Conservation (phyloP, 768 basidiomycete species). For the Cystofilobasidium capitatum region DNA sequence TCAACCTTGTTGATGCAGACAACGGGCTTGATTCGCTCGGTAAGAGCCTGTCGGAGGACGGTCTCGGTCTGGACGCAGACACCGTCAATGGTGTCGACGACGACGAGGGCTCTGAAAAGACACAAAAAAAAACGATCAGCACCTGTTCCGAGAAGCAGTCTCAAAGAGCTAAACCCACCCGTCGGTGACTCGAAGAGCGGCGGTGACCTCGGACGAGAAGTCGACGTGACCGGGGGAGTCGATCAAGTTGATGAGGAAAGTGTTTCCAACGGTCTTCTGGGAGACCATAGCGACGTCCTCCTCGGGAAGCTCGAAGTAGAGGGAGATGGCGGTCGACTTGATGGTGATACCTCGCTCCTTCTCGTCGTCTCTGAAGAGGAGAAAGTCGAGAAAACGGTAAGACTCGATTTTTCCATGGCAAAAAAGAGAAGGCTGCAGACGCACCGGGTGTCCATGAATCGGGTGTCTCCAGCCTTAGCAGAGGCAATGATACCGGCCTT, state of each 20-base stretch:
- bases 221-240: slow-evolving; percentile 98
- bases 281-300: slow-evolving; percentile 75
- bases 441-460: slow-evolving; percentile 85
- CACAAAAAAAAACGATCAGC: not conserved
- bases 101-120: slow-evolving; percentile 73
- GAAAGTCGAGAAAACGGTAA: not conserved
- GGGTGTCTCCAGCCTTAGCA: slow-evolving; percentile 89
- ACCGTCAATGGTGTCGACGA: slow-evolving; percentile 98
- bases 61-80: slow-evolving; percentile 99
- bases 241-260: slow-evolving; percentile 99
- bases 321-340: slow-evolving; percentile 98
- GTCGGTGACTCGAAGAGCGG: slow-evolving; percentile 98
- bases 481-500: slow-evolving; percentile 98
- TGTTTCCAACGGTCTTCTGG: slow-evolving; percentile 87
- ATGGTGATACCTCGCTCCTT: slow-evolving; percentile 99
- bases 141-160: not conserved
- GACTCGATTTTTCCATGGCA: too few relatives aligned
- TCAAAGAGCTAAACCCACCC: slow-evolving; percentile 39
- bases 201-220: slow-evolving; percentile 99
- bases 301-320: slow-evolving; percentile 95
- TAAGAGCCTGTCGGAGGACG: slow-evolving; percentile 89
- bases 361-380: slow-evolving; percentile 59
- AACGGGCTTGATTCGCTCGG: slow-evolving; percentile 98
- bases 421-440: slow-evolving; percentile 15
- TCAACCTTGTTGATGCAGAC: slow-evolving; percentile 99